Percentiles rank a stretch among this genome's conserved stretches.
Evolutionary conservation across 805 yeast genomes (phyloP).

Genomic region (Naumovozyma castellii): DNA sequence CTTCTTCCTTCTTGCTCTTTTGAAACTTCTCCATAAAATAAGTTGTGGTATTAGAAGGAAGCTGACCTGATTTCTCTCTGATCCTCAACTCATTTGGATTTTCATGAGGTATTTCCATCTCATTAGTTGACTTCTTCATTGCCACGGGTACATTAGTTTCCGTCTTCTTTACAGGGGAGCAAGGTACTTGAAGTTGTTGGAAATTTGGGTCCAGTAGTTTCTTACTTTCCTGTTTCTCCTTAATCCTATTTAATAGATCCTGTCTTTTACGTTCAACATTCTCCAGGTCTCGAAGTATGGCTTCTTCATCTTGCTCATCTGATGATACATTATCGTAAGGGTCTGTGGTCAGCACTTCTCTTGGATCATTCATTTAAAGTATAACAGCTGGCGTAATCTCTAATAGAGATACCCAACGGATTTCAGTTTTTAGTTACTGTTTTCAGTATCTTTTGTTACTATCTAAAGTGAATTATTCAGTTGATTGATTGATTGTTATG

Average conservation of each 20-base stretch:
- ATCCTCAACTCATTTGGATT: slow-evolving; percentile 11
- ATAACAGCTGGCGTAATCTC: neutral
- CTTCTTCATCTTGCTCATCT: slow-evolving; percentile 17
- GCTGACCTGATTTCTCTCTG: neutral
- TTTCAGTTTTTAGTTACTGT: too few relatives aligned
- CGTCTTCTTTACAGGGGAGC: slow-evolving; percentile 27
- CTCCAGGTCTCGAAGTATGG: slow-evolving; percentile 14
- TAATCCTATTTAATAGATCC: slow-evolving; percentile 21
- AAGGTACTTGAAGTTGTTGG: slow-evolving; percentile 16
- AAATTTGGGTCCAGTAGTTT: slow-evolving; percentile 18
- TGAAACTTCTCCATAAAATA: slow-evolving; percentile 30
- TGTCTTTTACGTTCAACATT: slow-evolving; percentile 21
- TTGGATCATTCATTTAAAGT: slow-evolving; percentile 21
- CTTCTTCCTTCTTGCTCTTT: slow-evolving; percentile 19
- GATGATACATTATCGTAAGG: slow-evolving; percentile 15
- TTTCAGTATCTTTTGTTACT: too few relatives aligned
- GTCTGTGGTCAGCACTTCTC: slow-evolving; percentile 15
- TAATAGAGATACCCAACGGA: too few relatives aligned
- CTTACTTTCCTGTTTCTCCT: slow-evolving; percentile 10
- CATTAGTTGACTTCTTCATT: neutral
- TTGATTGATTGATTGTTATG: too few relatives aligned
- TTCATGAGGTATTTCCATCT: neutral
- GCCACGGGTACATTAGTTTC: neutral
- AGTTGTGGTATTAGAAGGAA: slow-evolving; percentile 14
- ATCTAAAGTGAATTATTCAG: too few relatives aligned